Conservation (phyloP, 805 yeast genomes). For the Wickerhamomyces bovis region DNA sequence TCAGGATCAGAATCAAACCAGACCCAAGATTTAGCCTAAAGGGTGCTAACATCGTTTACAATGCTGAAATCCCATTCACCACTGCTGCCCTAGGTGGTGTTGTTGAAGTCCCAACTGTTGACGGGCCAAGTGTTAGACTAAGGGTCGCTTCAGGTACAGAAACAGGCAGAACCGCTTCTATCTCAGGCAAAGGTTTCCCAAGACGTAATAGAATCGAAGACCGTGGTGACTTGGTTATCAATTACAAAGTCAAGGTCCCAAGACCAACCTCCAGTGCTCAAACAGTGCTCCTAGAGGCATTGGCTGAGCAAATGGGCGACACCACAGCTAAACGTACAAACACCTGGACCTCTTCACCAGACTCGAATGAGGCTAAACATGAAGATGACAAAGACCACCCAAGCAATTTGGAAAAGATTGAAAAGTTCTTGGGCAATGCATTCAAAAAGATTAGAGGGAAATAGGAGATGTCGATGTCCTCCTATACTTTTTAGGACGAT, state of each 20-base stretch:
- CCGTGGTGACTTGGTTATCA: constrained; percentile 79
- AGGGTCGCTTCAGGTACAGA: constrained; percentile 85
- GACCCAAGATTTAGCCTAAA: constrained; percentile 67
- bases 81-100: constrained; percentile 96
- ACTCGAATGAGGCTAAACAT: not conserved
- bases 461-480: not conserved
- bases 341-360: constrained; percentile 13
- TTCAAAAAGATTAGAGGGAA: constrained; percentile 34
- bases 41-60: constrained; percentile 59
- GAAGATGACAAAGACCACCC: constrained; percentile 29
- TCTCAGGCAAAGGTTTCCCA: constrained; percentile 89
- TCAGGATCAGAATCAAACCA: constrained; percentile 70
- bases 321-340: constrained; percentile 61
- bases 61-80: constrained; percentile 76
- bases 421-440: constrained; percentile 45
- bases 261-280: constrained; percentile 80
- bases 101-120: constrained; percentile 84
- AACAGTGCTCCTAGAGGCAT: constrained; percentile 83
- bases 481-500: not conserved
- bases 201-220: constrained; percentile 40
- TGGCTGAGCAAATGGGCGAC: constrained; percentile 88
- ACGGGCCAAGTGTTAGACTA: constrained; percentile 68
- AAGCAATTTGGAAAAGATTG: constrained; percentile 45
- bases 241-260: constrained; percentile 62
- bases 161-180: constrained; percentile 61